A percentile compares a stretch with the other conserved stretches of the same genome.
These are phyloP conservation scores for Trichoderma atroviride DNA, from an alignment of 2,329 filamentous ascomycete genomes.

Conservation along the genomic window DNA sequence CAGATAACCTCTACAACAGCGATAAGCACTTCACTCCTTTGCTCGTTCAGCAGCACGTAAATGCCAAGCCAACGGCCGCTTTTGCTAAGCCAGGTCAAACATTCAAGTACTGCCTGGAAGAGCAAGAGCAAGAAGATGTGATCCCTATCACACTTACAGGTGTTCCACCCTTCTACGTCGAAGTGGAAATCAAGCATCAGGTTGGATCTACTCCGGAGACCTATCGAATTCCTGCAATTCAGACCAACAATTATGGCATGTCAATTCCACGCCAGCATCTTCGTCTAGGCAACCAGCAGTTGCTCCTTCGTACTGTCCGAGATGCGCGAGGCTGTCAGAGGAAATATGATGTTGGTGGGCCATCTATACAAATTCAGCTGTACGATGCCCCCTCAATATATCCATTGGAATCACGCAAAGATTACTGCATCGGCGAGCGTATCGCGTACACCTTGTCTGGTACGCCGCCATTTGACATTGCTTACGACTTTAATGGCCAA, in stretches of 20 bases:
- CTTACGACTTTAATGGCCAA: constrained; percentile 83
- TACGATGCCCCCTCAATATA: constrained; percentile 92
- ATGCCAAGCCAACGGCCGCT: constrained; percentile 77
- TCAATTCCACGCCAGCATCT: constrained; percentile 83
- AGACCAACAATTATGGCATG: constrained; percentile 73
- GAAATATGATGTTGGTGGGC: constrained; percentile 69
- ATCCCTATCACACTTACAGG: constrained; percentile 87
- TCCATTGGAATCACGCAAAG: constrained; percentile 76
- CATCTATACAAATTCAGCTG: constrained; percentile 85
- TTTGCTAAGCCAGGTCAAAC: constrained; percentile 88
- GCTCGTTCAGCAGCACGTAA: constrained; percentile 77
- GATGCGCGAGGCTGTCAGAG: constrained; percentile 86
- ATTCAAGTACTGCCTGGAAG: constrained; percentile 92
- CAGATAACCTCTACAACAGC: constrained; percentile 83
- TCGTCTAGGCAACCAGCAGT: constrained; percentile 83
- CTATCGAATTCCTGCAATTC: constrained; percentile 79
- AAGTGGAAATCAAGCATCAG: constrained; percentile 92
- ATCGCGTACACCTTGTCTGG: constrained; percentile 91
- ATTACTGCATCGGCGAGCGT: constrained; percentile 95
- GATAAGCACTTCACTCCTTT: constrained; percentile 68
- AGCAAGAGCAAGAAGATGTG: constrained; percentile 77
- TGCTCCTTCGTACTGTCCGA: constrained; percentile 86
- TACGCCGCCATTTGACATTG: constrained; percentile 87
- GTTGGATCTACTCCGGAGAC: constrained; percentile 77
- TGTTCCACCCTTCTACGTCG: constrained; percentile 82